Conservation (phyloP, 2,329 filamentous ascomycete genomes). For the Colletotrichum orchidophilum region DNA sequence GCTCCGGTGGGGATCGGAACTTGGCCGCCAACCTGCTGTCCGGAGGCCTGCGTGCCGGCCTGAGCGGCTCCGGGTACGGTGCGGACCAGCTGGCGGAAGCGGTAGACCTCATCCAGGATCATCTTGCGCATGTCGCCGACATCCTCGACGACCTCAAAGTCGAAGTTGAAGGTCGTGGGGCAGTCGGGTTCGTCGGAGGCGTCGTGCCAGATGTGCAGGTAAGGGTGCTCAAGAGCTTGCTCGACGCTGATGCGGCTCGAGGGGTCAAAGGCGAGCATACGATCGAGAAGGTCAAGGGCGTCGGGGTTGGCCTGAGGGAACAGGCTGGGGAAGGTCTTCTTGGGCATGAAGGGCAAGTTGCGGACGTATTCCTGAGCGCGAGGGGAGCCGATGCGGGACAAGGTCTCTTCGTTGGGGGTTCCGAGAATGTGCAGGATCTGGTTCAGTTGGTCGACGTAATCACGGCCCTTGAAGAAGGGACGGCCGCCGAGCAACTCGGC, state of each 20-base stretch:
- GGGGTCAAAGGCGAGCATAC: slow-evolving; percentile 97
- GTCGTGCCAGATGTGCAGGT: slow-evolving; percentile 98
- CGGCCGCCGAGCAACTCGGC: slow-evolving; percentile 95
- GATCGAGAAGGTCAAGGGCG: slow-evolving; percentile 92
- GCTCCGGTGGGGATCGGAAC: slow-evolving; percentile 61
- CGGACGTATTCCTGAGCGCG: slow-evolving; percentile 98
- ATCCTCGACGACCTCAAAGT: slow-evolving; percentile 97
- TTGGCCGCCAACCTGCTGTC: slow-evolving; percentile 49
- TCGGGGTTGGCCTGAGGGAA: slow-evolving; percentile 97
- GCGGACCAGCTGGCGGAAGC: slow-evolving; percentile 76
- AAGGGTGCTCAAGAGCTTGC: slow-evolving; percentile 93
- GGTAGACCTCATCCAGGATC: slow-evolving; percentile 93
- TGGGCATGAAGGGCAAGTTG: slow-evolving; percentile 94
- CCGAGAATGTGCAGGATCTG: slow-evolving; percentile 98
- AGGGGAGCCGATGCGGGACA: slow-evolving; percentile 92
- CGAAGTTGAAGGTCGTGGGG: slow-evolving; percentile 95
- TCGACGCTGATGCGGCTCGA: slow-evolving; percentile 94
- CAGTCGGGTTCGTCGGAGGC: slow-evolving; percentile 94
- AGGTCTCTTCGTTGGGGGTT: slow-evolving; percentile 94
- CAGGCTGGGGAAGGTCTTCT: slow-evolving; percentile 86
- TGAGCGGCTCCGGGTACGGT: slow-evolving; percentile 54
- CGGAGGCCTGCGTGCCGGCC: slow-evolving; percentile 41
- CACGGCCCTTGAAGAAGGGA: slow-evolving; percentile 98
- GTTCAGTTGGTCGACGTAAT: slow-evolving; percentile 99
- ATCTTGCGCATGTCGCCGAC: slow-evolving; percentile 95